Base-by-base conservation (phyloP, 345 rosid species). In the Kernera saxatilis region DNA sequence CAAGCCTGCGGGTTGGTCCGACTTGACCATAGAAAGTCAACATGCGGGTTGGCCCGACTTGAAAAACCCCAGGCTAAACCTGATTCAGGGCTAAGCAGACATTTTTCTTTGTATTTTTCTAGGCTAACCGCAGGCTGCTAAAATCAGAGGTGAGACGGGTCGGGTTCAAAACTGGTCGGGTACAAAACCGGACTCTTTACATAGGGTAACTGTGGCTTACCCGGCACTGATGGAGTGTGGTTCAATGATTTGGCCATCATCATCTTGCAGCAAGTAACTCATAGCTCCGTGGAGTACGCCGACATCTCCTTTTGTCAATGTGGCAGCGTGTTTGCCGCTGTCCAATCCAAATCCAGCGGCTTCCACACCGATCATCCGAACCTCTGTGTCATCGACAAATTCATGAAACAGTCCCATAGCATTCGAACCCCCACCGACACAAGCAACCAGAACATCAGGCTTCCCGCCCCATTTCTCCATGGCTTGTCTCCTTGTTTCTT, bases 171-270 rank as follows among this genome's bases (percentile, higher is more conserved):
- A n/a, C n/a, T n/a, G n/a, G n/a, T n/a, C n/a, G n/a, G n/a, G n/a
- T n/a, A n/a, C n/a, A n/a, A n/a, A n/a, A n/a, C n/a, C n/a, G n/a
- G n/a, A n/a, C n/a, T n/a, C n/a, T n/a, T n/a, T n/a, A n/a, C n/a
- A n/a, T n/a, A n/a, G 41, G 9, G 15, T 43, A 41, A 17, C 3
- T 3, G 0, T 27, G 25, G 11, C 69, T 76, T 64, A 89, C 99
- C 99, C 99, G 6, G 94, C 99, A 69, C 97, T 89, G 48, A 94
- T 85, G 37, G 97, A 94, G 75, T 94, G 96, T 52, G 99, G 99
- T 74, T 91, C 97, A 46, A 91, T 53, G 65, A 94, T 89, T 75
- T 94, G 99, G 6, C 97, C 99, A 78, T 94, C 96, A 1, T 94
- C 90, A 78, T 91, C 97, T 76, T 91, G 97, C 62, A 94, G 75